A percentile compares a stretch with the other conserved stretches of the same genome.
These are phyloP conservation scores for Citrus sp. DNA, from an alignment of 345 rosid species.

Conservation along the genomic window DNA sequence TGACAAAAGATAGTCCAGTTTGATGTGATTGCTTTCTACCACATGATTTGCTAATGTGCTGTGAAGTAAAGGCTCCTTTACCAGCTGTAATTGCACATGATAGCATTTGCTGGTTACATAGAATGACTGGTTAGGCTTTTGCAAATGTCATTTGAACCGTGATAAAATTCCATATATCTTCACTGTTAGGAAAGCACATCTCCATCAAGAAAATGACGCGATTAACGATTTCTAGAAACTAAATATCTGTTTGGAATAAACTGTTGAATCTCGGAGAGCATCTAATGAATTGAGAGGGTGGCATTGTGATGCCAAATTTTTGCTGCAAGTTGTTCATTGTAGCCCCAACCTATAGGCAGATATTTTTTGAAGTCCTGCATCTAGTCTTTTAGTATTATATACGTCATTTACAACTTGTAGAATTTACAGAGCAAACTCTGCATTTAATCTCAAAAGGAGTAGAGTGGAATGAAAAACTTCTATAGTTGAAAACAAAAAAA, in stretches of 20 bases:
- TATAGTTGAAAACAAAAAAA: neutral
- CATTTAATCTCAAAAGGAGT: neutral
- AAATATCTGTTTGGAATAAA: conserved; percentile 33
- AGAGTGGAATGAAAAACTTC: conserved; percentile 6
- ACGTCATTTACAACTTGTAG: conserved; percentile 19
- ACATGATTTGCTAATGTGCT: neutral
- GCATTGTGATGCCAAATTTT: conserved; percentile 38
- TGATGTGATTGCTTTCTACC: neutral
- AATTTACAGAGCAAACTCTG: conserved; percentile 2
- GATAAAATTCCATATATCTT: neutral
- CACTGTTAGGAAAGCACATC: conserved; percentile 8
- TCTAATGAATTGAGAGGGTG: conserved; percentile 36
- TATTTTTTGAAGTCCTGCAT: conserved; percentile 27
- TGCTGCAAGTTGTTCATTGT: conserved; percentile 51
- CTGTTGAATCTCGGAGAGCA: conserved; percentile 27
- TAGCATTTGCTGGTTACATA: neutral
- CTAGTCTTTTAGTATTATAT: conserved; percentile 24
- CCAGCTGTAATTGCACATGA: neutral
- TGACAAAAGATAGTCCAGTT: neutral
- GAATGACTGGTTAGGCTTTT: neutral
- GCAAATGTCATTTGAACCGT: conserved; percentile 4
- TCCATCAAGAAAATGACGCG: conserved; percentile 17
- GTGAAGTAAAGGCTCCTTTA: neutral
- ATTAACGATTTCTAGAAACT: conserved; percentile 16
- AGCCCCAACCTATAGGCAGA: conserved; percentile 34